phyloP scores from a whole-genome alignment of 2,329 filamentous ascomycete species.

The Clonostachys rhizophaga region DNA sequence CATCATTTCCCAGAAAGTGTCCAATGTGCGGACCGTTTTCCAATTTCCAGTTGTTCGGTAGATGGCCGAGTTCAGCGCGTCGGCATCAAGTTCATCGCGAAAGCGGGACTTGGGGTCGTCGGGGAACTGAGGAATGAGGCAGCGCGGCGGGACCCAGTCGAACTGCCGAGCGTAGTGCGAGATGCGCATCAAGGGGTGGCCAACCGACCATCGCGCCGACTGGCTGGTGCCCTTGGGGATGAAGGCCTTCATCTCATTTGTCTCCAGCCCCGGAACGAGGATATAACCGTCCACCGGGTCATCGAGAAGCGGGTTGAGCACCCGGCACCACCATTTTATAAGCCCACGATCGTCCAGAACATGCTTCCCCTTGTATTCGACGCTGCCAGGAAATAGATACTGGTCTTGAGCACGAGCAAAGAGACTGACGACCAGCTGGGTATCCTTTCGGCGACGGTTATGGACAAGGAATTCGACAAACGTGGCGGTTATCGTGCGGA shows the following conservation, averaged over 20 bases:
- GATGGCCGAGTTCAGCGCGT: constrained; percentile 55
- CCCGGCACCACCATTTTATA: constrained; percentile 93
- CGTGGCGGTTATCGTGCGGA: constrained; percentile 67
- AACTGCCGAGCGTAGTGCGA: constrained; percentile 57
- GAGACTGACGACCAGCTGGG: constrained; percentile 75
- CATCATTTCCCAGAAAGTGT: constrained; percentile 99
- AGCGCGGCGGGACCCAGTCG: constrained; percentile 67
- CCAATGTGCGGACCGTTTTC: constrained; percentile 77
- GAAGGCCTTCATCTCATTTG: constrained; percentile 74
- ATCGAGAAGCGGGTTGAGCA: constrained; percentile 71
- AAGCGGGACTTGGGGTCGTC: constrained; percentile 95
- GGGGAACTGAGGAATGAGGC: constrained; percentile 83
- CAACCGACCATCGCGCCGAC: constrained; percentile 56
- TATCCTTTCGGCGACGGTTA: constrained; percentile 52
- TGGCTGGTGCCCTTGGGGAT: constrained; percentile 52
- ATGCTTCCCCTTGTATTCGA: constrained; percentile 81
- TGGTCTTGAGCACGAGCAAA: constrained; percentile 91
- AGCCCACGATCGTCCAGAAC: constrained; percentile 85
- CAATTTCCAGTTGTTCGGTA: constrained; percentile 63
- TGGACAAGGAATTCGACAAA: constrained; percentile 75
- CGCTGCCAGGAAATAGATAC: constrained; percentile 90
- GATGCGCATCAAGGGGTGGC: constrained; percentile 63
- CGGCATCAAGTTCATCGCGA: constrained; percentile 82
- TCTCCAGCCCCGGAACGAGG: constrained; percentile 80
- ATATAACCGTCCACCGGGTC: constrained; percentile 59